Base-by-base conservation (phyloP, 2,329 filamentous ascomycete genomes). In the Paraphaeosphaeria minitans region DNA sequence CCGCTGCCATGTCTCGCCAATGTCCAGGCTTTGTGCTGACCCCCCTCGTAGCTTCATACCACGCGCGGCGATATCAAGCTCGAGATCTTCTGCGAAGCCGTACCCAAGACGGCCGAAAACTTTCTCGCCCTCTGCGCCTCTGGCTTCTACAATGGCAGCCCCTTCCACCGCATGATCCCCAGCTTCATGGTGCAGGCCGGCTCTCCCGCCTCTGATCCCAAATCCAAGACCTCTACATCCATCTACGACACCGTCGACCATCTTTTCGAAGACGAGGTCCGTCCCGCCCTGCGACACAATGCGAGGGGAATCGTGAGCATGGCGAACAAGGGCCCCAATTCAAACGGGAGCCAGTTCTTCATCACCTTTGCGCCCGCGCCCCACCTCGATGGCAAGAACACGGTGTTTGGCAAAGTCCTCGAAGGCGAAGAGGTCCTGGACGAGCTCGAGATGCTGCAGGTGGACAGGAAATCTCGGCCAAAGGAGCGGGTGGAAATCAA, bases 61-160 rank as follows among this genome's bases (percentile, higher is more conserved):
- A 91, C 88, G 52, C 85, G 90, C 54, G 95, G 95, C 74, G 89
- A 95, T 78, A 84, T 99, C 75, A 99, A 98, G 81, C 86, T 98
- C 69, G 95, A 98, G 78, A 83, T 99, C 66, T 98, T 97, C 81
- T 98, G 94, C 81, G 92, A 97, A 77, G 89, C 91, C 68, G 92
- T 96, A 33, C 95, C 95, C 62, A 93, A 94, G 77, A 97, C 95
- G 0, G 90, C 93, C 63, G 91, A 97, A 80, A 96, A 96, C 81
- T 96, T 96, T 79, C 87, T 96, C 66, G 91, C 91, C 54, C 88
- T 95, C 63, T 93, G 90, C 81, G 91, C 90, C 51, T 92, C 90
- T 10, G 83, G 83, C 70, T 92, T 90, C 81, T 95, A 93, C 80
- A 82, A 91, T 73, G 77, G 78, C 70, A 92, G 89, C 24, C 88